Percentiles rank a stretch among this genome's conserved stretches.
Evolutionary conservation across 2,329 filamentous ascomycete species (phyloP).

Genomic region (Fusarium palustre): DNA sequence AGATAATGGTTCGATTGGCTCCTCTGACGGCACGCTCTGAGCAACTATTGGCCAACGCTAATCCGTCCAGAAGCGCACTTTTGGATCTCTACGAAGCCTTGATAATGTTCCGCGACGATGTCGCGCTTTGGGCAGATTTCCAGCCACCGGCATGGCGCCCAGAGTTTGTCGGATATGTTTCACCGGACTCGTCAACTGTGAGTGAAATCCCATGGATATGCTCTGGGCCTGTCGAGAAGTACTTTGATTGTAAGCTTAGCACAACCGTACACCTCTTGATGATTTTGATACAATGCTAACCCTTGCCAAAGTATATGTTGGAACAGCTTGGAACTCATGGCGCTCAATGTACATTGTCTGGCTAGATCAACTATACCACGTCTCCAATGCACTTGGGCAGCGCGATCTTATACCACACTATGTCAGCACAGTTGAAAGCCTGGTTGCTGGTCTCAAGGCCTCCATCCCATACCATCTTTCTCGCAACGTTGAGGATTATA

Average conservation of each 20-base stretch:
- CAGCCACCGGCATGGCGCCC: constrained; percentile 1
- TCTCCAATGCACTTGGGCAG: constrained; percentile 1
- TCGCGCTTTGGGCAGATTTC: constrained; percentile 7
- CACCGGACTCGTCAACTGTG: not conserved
- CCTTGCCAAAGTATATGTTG: not conserved
- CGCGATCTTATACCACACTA: not conserved
- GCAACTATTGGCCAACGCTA: not conserved
- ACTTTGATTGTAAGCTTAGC: constrained; percentile 2
- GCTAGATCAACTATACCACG: constrained; percentile 13
- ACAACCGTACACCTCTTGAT: rapidly evolving
- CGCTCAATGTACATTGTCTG: constrained; percentile 11
- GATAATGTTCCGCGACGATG: not conserved
- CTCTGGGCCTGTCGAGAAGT: constrained; percentile 10
- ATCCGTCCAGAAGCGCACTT: not conserved
- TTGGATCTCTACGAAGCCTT: not conserved
- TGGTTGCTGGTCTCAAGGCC: not conserved
- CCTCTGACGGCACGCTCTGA: constrained; percentile 10
- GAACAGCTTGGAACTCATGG: constrained; percentile 21
- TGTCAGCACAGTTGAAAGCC: not conserved
- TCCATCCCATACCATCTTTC: constrained; percentile 17
- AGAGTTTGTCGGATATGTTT: constrained; percentile 7
- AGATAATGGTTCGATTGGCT: constrained; percentile 9
- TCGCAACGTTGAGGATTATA: not conserved
- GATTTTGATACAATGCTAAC: not conserved
- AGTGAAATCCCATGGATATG: not conserved